phyloP scores from a whole-genome alignment of 108 stramenopile genomes.

The Skeletonema tropicum region DNA sequence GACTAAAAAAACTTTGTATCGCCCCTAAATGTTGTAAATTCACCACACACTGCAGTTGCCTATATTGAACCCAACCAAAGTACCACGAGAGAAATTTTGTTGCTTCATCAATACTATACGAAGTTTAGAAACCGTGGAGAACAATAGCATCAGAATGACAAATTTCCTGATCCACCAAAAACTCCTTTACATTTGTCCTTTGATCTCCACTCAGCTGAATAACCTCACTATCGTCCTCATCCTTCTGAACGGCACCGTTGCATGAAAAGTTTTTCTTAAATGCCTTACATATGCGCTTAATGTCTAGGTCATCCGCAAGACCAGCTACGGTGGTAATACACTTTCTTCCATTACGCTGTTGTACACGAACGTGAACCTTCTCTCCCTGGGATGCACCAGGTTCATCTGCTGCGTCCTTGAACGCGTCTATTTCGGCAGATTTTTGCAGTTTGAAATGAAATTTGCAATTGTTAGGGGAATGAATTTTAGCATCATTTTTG shows the following conservation, averaged over 20 bases:
- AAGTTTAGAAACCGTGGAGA: slow-evolving; percentile 86
- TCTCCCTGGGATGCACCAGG: slow-evolving; percentile 65
- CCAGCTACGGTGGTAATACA: slow-evolving; percentile 99
- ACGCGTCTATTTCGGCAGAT: slow-evolving; percentile 66
- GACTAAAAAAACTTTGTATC: too few relatives aligned
- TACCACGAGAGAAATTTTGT: too few relatives aligned
- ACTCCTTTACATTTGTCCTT: slow-evolving; percentile 94
- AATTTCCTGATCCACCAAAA: slow-evolving; percentile 97
- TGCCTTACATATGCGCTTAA: slow-evolving; percentile 98
- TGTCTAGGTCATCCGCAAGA: slow-evolving; percentile 96
- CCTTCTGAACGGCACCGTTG: slow-evolving; percentile 97
- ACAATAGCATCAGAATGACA: slow-evolving; percentile 85
- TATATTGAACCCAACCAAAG: too few relatives aligned
- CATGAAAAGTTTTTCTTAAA: slow-evolving; percentile 99
- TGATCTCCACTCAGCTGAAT: slow-evolving; percentile 99
- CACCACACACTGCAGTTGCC: too few relatives aligned
- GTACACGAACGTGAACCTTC: slow-evolving; percentile 98
- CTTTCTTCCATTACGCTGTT: slow-evolving; percentile 98
- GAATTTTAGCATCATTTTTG: neutral
- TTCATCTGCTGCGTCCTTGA: slow-evolving; percentile 86
- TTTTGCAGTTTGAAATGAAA: neutral
- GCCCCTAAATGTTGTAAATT: too few relatives aligned
- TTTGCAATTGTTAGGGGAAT: neutral
- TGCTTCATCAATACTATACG: too few relatives aligned
- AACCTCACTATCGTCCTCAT: slow-evolving; percentile 93